These are phyloP conservation scores for Sporothrix dimorphospora DNA, from an alignment of 2,329 filamentous ascomycete genomes.

Conservation along the genomic window DNA sequence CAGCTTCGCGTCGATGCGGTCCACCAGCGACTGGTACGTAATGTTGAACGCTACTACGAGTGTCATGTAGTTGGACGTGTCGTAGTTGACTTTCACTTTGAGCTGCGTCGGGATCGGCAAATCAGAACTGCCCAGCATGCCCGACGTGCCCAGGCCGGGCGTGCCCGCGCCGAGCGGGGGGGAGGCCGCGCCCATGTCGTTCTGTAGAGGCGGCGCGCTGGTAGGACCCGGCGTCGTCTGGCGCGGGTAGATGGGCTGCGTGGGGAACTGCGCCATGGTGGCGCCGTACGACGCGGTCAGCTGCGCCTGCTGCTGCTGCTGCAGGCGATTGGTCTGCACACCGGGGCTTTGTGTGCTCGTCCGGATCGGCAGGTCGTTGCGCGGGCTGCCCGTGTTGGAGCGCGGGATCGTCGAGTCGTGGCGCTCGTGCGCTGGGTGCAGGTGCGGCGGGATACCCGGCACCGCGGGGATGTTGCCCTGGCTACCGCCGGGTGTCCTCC, in stretches of 20 bases:
- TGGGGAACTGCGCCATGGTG: conserved; percentile 60
- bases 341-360: conserved; percentile 73
- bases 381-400: conserved; percentile 80
- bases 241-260: conserved; percentile 57
- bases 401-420: conserved; percentile 69
- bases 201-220: conserved; percentile 30
- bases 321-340: conserved; percentile 63
- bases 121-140: conserved; percentile 42
- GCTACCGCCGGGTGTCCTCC: conserved; percentile 59
- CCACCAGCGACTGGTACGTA: conserved; percentile 87
- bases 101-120: conserved; percentile 70
- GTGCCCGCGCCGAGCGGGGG: conserved; percentile 46
- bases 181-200: conserved; percentile 38
- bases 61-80: conserved; percentile 83
- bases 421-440: conserved; percentile 57
- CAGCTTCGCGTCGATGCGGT: conserved; percentile 94
- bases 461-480: conserved; percentile 66
- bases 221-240: conserved; percentile 49
- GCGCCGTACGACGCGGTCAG: conserved; percentile 53
- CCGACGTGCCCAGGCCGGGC: conserved; percentile 41
- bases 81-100: conserved; percentile 94
- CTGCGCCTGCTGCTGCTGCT: conserved; percentile 43
- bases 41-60: conserved; percentile 97
- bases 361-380: conserved; percentile 67
- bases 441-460: conserved; percentile 74